These are phyloP conservation scores for Rhytidiadelphus loreus DNA, from an alignment of 225 moss, liverwort and hornwort species.

Conservation along the genomic window DNA sequence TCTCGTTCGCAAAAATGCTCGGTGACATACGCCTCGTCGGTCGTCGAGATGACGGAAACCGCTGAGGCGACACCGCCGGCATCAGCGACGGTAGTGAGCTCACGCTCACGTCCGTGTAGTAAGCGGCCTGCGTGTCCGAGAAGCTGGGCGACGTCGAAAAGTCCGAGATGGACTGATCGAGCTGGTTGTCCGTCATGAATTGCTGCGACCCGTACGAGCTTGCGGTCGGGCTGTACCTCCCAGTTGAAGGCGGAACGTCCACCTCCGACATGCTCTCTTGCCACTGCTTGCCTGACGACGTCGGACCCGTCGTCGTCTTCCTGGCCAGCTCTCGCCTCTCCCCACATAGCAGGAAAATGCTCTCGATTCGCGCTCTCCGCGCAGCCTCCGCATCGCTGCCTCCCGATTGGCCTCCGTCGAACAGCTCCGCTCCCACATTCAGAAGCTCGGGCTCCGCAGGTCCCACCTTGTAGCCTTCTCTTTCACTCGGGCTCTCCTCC, in stretches of 20 bases:
- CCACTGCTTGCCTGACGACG: conserved; percentile 6
- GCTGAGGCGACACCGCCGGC: conserved; percentile 41
- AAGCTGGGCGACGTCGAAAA: conserved; percentile 39
- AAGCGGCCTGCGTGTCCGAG: conserved; percentile 19
- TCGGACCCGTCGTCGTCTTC: conserved; percentile 11
- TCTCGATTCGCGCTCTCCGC: conserved; percentile 80
- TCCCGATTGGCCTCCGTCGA: conserved; percentile 21
- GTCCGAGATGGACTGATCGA: conserved; percentile 31
- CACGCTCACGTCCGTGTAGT: conserved; percentile 29
- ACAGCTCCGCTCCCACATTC: conserved; percentile 3
- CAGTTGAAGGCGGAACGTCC: neutral
- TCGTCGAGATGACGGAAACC: conserved; percentile 25
- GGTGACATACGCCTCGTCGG: conserved; percentile 32
- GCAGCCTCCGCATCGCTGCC: conserved; percentile 58
- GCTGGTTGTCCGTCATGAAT: conserved; percentile 8
- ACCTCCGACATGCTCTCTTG: neutral
- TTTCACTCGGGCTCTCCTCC: conserved; percentile 15
- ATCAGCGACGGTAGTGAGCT: conserved; percentile 43
- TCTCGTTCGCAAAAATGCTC: conserved; percentile 55
- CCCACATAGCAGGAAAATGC: conserved; percentile 81
- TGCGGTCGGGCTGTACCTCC: conserved; percentile 26
- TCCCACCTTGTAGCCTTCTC: neutral
- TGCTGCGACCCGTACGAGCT: conserved; percentile 33
- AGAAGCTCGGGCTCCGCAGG: neutral
- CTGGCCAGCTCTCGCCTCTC: conserved; percentile 75